Base-by-base conservation (phyloP, 2,329 filamentous ascomycete genomes). In the Calonectria hongkongensis region DNA sequence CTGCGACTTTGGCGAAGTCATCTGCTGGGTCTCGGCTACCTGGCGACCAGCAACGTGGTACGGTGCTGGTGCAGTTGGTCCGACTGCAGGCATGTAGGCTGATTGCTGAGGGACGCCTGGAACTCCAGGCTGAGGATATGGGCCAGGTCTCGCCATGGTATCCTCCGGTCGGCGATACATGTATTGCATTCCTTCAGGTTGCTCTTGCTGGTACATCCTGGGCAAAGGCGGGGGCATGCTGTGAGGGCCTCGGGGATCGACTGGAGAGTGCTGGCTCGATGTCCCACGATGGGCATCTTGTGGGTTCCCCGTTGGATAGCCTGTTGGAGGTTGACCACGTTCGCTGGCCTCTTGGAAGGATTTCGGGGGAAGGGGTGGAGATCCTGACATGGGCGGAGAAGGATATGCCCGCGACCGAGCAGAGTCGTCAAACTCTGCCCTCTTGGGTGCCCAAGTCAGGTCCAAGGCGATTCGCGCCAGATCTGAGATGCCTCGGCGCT, bases 351-450 rank as follows among this genome's bases (percentile, higher is more conserved):
- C 89, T 84, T 86, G 88, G 83, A 87, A 87, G 86, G 85, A 83
- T 86, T 89, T 91, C 82, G 88, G 86, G 84, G 90, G 89, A 80
- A 89, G 86, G 79, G 88, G 88, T 81, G 91, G 90, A 87, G 92
- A 92, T 83, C 90, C 91, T 88, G 92, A 93, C 92, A 93, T 93
- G 88, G 92, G 92, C 86, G 92, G 92, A 88, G 92, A 93, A 83
- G 91, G 92, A 86, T 93, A 93, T 83, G 89, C 90, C 87, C 87
- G 87, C 81, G 86, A 86, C 81, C 87, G 88, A 86, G 87, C 87
- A 87, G 86, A 88, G 86, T 87, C 85, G 85, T 89, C 87, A 86
- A 76, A 75, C 76, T 79, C 79, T 80, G 81, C 85, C 85, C 88
- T 89, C 88, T 83, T 86, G 87, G 86, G 87, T 85, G 85, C 90